phyloP scores from a whole-genome alignment of 2,329 filamentous ascomycete genomes.

The Zasmidium angulare region DNA sequence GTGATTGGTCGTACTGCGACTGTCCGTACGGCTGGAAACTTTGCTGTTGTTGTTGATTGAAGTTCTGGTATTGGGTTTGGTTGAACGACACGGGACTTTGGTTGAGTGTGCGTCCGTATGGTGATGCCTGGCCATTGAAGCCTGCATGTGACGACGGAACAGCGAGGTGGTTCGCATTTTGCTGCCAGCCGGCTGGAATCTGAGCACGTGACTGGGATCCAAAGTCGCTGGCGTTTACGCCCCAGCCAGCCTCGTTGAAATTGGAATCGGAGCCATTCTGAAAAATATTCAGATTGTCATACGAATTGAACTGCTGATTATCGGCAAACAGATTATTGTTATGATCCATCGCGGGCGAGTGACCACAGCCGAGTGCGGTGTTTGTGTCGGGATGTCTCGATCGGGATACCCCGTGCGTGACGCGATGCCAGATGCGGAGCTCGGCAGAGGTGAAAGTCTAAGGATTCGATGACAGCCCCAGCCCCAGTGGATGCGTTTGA shows the following conservation, averaged over 20 bases:
- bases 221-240: constrained; percentile 31
- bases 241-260: constrained; percentile 34
- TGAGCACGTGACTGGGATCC: constrained; percentile 31
- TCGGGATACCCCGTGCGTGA: no score
- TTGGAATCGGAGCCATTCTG: constrained; percentile 26
- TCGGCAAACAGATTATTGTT: constrained; percentile 31
- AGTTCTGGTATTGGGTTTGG: constrained; percentile 25
- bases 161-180: constrained; percentile 28
- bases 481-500: background rate
- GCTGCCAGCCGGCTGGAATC: constrained; percentile 23
- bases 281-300: constrained; percentile 32
- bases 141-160: constrained; percentile 16
- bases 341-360: constrained; percentile 15
- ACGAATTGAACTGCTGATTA: constrained; percentile 31
- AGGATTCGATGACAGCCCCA: background rate
- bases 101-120: constrained; percentile 26
- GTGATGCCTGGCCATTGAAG: constrained; percentile 21
- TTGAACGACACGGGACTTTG: constrained; percentile 30
- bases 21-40: constrained; percentile 30
- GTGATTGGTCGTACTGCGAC: constrained; percentile 10
- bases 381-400: no score
- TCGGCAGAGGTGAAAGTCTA: constrained; percentile 6
- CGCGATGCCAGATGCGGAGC: constrained; percentile 1
- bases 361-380: constrained; percentile 5
- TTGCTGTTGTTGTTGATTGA: constrained; percentile 21